These are phyloP conservation scores for Tuber umbilicatum DNA, from an alignment of 495 filamentous ascomycete species.

Conservation along the genomic window DNA sequence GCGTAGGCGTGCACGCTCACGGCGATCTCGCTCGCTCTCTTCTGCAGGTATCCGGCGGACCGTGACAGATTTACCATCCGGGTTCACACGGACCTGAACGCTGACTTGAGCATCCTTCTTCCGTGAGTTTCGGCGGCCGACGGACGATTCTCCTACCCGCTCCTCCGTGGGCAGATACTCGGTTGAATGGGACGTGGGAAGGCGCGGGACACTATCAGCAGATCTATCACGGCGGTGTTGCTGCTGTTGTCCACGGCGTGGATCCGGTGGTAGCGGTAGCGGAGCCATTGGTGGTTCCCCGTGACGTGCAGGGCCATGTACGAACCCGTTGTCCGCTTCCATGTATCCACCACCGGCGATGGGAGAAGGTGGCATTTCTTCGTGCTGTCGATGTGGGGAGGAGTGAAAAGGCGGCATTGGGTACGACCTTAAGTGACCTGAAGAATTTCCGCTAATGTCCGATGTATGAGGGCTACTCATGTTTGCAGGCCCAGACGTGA, in stretches of 20 bases:
- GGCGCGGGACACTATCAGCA: conserved; percentile 25
- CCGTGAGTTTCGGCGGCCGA: conserved; percentile 25
- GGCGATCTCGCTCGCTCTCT: conserved; percentile 37
- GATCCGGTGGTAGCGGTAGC: conserved; percentile 36
- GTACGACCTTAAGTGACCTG: conserved; percentile 19
- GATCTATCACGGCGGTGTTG: conserved; percentile 37
- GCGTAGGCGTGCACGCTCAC: conserved; percentile 30
- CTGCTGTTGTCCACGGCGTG: conserved; percentile 17
- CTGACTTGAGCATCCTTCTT: conserved; percentile 37
- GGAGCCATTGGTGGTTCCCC: conserved; percentile 33
- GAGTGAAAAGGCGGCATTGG: conserved; percentile 14
- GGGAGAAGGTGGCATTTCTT: conserved; percentile 37
- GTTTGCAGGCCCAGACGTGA: not conserved
- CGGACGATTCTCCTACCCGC: conserved; percentile 27
- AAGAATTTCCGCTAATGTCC: conserved; percentile 29
- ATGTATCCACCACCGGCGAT: conserved; percentile 37
- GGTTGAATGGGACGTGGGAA: conserved; percentile 33
- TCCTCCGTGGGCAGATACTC: conserved; percentile 32
- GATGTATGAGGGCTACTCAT: conserved; percentile 10
- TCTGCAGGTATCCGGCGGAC: conserved; percentile 38
- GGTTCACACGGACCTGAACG: conserved; percentile 40
- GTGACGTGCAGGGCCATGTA: conserved; percentile 25
- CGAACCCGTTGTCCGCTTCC: conserved; percentile 40
- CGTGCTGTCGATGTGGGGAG: conserved; percentile 17
- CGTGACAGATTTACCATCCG: conserved; percentile 40